A percentile compares a stretch with the other conserved stretches of the same genome.
phyloP scores from a whole-genome alignment of 2,329 filamentous ascomycete species.

The Ilyonectria mors-panacis region DNA sequence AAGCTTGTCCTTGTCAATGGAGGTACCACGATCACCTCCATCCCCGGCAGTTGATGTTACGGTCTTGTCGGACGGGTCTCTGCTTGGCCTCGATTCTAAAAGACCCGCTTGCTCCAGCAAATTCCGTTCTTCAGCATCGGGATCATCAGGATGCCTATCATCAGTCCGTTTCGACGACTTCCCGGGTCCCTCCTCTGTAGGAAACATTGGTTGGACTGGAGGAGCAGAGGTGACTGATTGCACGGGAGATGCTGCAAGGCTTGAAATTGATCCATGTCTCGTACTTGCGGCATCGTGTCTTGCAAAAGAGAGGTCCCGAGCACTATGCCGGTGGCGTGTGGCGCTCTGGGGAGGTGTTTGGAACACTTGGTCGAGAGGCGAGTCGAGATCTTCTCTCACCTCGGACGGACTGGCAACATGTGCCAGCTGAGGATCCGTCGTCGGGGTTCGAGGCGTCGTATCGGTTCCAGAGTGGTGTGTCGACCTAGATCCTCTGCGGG shows the following conservation, averaged over 20 bases:
- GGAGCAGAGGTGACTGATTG: slow-evolving; percentile 44
- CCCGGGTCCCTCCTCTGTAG: slow-evolving; percentile 40
- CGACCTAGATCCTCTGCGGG: slow-evolving; percentile 48
- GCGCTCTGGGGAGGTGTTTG: slow-evolving; percentile 52
- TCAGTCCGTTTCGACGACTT: slow-evolving; percentile 36
- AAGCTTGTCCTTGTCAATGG: slow-evolving; percentile 63
- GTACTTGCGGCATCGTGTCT: slow-evolving; percentile 42
- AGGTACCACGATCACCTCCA: slow-evolving; percentile 51
- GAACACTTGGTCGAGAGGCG: slow-evolving; percentile 49
- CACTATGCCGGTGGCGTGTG: slow-evolving; percentile 45
- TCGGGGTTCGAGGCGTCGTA: slow-evolving; percentile 45
- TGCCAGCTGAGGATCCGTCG: slow-evolving; percentile 42
- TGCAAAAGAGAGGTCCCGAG: slow-evolving; percentile 43
- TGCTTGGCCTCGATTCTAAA: slow-evolving; percentile 59
- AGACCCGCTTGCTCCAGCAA: slow-evolving; percentile 78
- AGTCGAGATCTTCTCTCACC: slow-evolving; percentile 39
- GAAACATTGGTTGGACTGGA: slow-evolving; percentile 31
- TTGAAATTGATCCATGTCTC: slow-evolving; percentile 52
- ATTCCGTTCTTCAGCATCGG: slow-evolving; percentile 78
- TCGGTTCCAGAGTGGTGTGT: slow-evolving; percentile 47
- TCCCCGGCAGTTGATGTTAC: slow-evolving; percentile 55
- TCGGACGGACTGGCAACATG: slow-evolving; percentile 40
- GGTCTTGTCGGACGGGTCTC: slow-evolving; percentile 52
- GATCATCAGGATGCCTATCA: slow-evolving; percentile 57
- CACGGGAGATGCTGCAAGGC: slow-evolving; percentile 48